Percentiles rank a stretch among this genome's conserved stretches.
phyloP scores from a whole-genome alignment of 139 green algal genomes.

The Chlamydomonas sphaeroides region DNA sequence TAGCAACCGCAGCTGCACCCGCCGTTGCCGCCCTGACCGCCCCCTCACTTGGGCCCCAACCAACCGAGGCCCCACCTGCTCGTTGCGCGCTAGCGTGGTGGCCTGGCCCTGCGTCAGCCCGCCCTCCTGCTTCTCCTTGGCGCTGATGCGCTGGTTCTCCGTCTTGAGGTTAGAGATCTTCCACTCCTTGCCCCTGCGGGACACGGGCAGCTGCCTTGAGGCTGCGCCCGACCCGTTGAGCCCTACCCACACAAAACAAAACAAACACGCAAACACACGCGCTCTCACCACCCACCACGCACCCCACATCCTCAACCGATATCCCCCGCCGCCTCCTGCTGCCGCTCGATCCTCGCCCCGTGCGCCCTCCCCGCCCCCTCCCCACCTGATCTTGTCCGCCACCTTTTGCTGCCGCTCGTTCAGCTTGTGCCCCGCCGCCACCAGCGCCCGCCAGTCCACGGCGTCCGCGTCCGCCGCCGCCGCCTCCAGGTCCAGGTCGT shows the following conservation, averaged over 20 bases:
- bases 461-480: slow-evolving; percentile 58
- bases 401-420: slow-evolving; percentile 93
- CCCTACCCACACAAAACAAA: no score
- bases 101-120: slow-evolving; percentile 57
- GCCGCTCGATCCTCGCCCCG: slow-evolving; percentile 76
- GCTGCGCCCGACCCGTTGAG: no score
- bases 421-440: slow-evolving; percentile 56
- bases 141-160: slow-evolving; percentile 84
- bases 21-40: no score
- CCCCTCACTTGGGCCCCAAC: no score
- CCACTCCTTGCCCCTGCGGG: slow-evolving; percentile 60
- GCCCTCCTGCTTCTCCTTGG: slow-evolving; percentile 78
- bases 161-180: slow-evolving; percentile 81
- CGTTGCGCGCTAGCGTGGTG: slow-evolving; percentile 49
- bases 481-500: slow-evolving; percentile 61
- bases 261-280: no score
- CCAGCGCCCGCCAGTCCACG: slow-evolving; percentile 37
- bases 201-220: no score
- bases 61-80: slow-evolving; percentile 36
- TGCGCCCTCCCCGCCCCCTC: neutral
- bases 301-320: slow-evolving; percentile 58
- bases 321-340: slow-evolving; percentile 90
- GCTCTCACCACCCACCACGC: no score
- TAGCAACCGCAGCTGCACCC: no score
- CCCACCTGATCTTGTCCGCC: slow-evolving; percentile 82